phyloP scores from a whole-genome alignment of 768 basidiomycete genomes.

The Pleurotus platypus region DNA sequence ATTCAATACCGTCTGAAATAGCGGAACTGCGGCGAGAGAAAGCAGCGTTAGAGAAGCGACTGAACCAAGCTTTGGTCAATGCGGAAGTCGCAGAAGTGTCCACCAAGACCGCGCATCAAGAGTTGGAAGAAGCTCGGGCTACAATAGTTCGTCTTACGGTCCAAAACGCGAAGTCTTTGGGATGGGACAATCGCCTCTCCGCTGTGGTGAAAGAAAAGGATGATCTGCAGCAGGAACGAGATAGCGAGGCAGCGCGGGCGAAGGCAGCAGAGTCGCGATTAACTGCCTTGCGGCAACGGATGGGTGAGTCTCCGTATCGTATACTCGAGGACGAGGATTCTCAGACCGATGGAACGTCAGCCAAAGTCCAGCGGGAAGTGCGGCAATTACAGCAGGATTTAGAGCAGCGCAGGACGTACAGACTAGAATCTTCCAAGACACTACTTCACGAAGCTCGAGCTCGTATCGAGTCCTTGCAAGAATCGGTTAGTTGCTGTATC shows the following conservation, averaged over 20 bases:
- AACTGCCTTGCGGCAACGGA: constrained; percentile 61
- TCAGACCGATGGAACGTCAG: constrained; percentile 28
- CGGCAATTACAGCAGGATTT: constrained; percentile 59
- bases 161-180: constrained; percentile 66
- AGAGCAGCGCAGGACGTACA: constrained; percentile 55
- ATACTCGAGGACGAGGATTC: not conserved
- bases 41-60: constrained; percentile 61
- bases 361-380: constrained; percentile 68
- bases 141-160: constrained; percentile 65
- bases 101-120: constrained; percentile 67
- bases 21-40: constrained; percentile 52
- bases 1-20: constrained; percentile 16
- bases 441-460: constrained; percentile 64
- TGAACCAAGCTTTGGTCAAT: constrained; percentile 76
- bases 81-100: constrained; percentile 80
- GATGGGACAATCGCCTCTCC: constrained; percentile 65
- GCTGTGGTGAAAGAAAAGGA: constrained; percentile 72
- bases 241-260: constrained; percentile 64
- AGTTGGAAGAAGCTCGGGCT: constrained; percentile 70
- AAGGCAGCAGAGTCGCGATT: constrained; percentile 65
- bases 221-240: constrained; percentile 81
- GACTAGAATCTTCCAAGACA: constrained; percentile 63
- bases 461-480: constrained; percentile 58
- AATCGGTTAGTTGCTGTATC: constrained; percentile 38
- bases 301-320: constrained; percentile 38